Percentiles rank a stretch among this genome's conserved stretches.
phyloP scores from a whole-genome alignment of 1,284 basidiomycete species.

The Microbotryum lychnidis-dioicae region DNA sequence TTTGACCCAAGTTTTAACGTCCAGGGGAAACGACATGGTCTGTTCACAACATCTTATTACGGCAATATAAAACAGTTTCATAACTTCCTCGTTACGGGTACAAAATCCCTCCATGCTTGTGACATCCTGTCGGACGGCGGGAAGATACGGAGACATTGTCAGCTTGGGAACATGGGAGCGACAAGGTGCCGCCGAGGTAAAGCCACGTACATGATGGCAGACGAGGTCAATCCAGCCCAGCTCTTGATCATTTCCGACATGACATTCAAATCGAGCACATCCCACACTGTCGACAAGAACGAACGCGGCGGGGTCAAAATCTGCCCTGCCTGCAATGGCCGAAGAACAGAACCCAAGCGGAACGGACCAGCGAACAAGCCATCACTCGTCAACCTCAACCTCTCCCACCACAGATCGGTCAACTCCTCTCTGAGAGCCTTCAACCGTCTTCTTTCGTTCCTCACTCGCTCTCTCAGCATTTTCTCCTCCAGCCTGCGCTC shows the following conservation, averaged over 20 bases:
- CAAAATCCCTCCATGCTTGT: conserved; percentile 1
- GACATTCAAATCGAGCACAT: conserved; percentile 16
- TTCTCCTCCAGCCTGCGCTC: not conserved
- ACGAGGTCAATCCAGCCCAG: not conserved
- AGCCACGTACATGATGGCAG: not conserved
- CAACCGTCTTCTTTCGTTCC: conserved; percentile 3
- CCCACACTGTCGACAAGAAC: conserved; percentile 10
- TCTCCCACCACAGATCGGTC: conserved; percentile 12
- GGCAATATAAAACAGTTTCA: too few relatives aligned
- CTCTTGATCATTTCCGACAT: not conserved
- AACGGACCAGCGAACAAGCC: conserved; percentile 19
- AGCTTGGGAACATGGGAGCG: not conserved
- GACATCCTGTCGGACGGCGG: not conserved
- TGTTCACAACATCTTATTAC: too few relatives aligned
- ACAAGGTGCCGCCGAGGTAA: not conserved
- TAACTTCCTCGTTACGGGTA: too few relatives aligned
- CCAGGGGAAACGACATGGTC: too few relatives aligned
- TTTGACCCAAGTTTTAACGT: too few relatives aligned
- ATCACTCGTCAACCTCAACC: conserved; percentile 8
- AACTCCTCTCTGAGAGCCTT: conserved; percentile 4
- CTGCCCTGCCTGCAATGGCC: too few relatives aligned
- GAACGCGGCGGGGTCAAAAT: too few relatives aligned
- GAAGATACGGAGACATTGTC: not conserved
- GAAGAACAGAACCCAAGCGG: too few relatives aligned
- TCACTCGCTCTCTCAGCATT: conserved; percentile 4